phyloP scores from a whole-genome alignment of 495 filamentous ascomycete species.

The Xeromyces bisporus region DNA sequence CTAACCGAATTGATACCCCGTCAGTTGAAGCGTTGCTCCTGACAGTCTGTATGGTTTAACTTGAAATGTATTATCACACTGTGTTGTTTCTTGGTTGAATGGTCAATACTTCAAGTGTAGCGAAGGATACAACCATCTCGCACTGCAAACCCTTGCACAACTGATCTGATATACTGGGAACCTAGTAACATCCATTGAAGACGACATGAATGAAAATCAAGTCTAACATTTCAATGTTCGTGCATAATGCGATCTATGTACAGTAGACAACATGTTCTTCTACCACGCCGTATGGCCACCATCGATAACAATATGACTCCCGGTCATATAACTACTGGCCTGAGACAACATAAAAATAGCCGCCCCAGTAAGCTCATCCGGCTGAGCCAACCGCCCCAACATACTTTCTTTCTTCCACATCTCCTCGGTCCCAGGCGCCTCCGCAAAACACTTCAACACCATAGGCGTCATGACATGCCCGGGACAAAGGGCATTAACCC shows the following conservation, averaged over 20 bases:
- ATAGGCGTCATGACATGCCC: conserved; percentile 32
- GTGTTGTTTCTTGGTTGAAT: not conserved
- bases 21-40: conserved; percentile 11
- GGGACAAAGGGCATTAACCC: conserved; percentile 30
- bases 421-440: conserved; percentile 48
- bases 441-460: conserved; percentile 34
- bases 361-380: conserved; percentile 68
- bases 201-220: no score
- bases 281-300: conserved; percentile 21
- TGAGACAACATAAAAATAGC: conserved; percentile 72
- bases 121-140: no score
- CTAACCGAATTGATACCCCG: conserved; percentile 16
- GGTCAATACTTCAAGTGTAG: no score
- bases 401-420: conserved; percentile 62
- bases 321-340: conserved; percentile 65
- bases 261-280: no score
- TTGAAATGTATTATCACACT: not conserved
- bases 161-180: no score
- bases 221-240: no score
- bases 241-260: no score
- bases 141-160: no score
- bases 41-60: conserved; percentile 1
- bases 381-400: conserved; percentile 51
- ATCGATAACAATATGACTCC: conserved; percentile 46
- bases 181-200: no score